These are phyloP conservation scores for Litsea cubeba DNA, from an alignment of 164 flowering plant species.

Conservation along the genomic window DNA sequence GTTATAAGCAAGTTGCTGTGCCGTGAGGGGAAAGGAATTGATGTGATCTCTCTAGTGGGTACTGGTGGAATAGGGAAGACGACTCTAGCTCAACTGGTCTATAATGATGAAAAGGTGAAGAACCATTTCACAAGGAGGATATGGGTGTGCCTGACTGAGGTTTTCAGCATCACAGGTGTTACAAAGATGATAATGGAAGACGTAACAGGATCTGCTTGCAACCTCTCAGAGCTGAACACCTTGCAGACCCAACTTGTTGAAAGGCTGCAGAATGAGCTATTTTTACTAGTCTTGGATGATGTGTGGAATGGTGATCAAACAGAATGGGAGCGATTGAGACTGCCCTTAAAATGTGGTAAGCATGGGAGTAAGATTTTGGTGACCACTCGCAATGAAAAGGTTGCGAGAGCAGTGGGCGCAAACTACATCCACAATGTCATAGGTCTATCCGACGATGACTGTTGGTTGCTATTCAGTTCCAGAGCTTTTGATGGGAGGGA, in stretches of 20 bases:
- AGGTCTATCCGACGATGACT: background rate
- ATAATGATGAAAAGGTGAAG: conserved; percentile 2
- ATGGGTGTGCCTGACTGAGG: conserved; percentile 7
- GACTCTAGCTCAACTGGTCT: background rate
- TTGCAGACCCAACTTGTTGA: background rate
- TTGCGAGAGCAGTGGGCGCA: background rate
- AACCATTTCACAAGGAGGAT: background rate
- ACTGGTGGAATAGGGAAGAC: conserved; percentile 6
- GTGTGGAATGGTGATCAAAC: background rate
- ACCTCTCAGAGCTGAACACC: background rate
- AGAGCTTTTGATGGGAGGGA: conserved; percentile 5
- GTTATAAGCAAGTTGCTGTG: background rate
- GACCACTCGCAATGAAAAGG: conserved; percentile 8
- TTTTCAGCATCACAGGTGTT: background rate
- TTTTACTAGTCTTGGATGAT: background rate
- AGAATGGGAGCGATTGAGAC: background rate
- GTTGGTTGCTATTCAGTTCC: conserved; percentile 2
- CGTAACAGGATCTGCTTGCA: too few relatives aligned
- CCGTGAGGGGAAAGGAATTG: background rate
- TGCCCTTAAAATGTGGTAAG: background rate
- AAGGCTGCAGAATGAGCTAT: background rate
- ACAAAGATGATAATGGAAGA: background rate
- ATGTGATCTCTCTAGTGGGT: background rate
- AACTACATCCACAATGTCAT: background rate
- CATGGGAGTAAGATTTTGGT: conserved; percentile 12